Base-by-base conservation (phyloP, 2,329 filamentous ascomycete species). In the Penicillium thymicola region DNA sequence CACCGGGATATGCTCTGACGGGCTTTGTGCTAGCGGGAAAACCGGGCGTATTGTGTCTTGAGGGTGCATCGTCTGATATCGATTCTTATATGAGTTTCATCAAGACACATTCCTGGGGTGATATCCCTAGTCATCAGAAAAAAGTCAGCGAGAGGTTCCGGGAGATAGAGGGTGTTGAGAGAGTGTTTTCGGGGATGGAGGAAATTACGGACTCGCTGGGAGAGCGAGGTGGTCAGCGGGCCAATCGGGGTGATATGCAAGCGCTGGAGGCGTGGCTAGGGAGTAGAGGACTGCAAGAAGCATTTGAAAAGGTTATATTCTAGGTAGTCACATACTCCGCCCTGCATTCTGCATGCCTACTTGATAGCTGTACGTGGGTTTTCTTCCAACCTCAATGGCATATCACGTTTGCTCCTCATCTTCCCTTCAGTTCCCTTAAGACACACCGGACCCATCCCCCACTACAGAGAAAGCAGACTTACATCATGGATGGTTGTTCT, bases 21-120 rank as follows among this genome's bases (percentile, higher is more conserved):
- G 84, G 84, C 0, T 86, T 86, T 61, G 77, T 86, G 4, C 73
- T 84, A 16, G 83, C 84, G 0, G 84, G 84, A 0, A 86, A 86
- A 58, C 84, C 84, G 0, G 84, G 84, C 0, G 65, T 72, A 5
- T 57, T 72, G 42, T 72, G 70, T 55, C 62, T 72, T 6, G 70
- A 72, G 54, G 2, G 71, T 79, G 66, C 52, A 0, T 79, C 81
- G 0, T 47, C 63, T 8, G 66, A 73, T 27, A 77, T 86, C 2
- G 83, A 86, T 54, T 78, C 78, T 10, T 86, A 84, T 61, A 86
- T 86, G 84, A 80, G 76, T 28, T 85, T 82, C 55, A 85, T 86
- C 71, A 85, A 85, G 70, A 85, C 82, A 6, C 80, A 85, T 61
- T 84, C 81, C 51, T 86, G 84, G 84, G 80, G 82, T 0, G 83